phyloP scores from a whole-genome alignment of 352 stramenopile genomes.

The Phytophthora quininea region DNA sequence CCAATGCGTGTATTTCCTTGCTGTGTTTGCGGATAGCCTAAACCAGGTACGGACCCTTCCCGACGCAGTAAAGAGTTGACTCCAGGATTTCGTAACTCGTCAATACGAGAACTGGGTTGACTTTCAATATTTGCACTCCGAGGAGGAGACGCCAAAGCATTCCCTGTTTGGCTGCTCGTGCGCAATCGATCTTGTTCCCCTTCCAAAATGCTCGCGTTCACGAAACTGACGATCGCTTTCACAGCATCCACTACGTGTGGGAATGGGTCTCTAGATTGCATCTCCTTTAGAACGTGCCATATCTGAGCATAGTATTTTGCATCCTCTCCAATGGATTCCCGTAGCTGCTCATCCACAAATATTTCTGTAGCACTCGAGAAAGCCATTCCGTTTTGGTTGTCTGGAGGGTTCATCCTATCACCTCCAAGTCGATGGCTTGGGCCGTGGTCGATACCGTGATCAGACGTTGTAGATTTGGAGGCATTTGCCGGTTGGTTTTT shows the following conservation, averaged over 20 bases:
- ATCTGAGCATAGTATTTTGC: conserved; percentile 87
- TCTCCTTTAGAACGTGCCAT: conserved; percentile 83
- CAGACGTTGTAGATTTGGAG: conserved; percentile 2
- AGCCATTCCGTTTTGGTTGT: conserved; percentile 16
- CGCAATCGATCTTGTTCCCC: conserved; percentile 57
- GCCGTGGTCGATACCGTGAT: neutral
- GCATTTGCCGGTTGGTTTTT: conserved; percentile 54
- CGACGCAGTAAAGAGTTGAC: conserved; percentile 32
- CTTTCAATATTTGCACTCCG: conserved; percentile 29
- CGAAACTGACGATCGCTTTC: conserved; percentile 69
- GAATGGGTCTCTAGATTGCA: conserved; percentile 91
- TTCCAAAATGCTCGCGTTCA: conserved; percentile 65
- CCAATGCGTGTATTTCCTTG: conserved; percentile 21
- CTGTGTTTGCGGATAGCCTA: conserved; percentile 22
- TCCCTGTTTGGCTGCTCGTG: conserved; percentile 35
- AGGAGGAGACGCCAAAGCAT: conserved; percentile 30
- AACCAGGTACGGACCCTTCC: conserved; percentile 44
- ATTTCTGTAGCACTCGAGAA: conserved; percentile 29
- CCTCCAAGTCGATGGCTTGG: conserved; percentile 17
- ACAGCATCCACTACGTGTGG: conserved; percentile 65
- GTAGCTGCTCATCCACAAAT: conserved; percentile 51
- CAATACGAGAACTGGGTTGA: conserved; percentile 8
- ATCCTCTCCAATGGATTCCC: conserved; percentile 52
- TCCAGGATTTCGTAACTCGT: conserved; percentile 21
- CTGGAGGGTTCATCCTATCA: conserved; percentile 11